These are phyloP conservation scores for Silene coronaria DNA, from an alignment of 179 eudicot species.

Conservation along the genomic window DNA sequence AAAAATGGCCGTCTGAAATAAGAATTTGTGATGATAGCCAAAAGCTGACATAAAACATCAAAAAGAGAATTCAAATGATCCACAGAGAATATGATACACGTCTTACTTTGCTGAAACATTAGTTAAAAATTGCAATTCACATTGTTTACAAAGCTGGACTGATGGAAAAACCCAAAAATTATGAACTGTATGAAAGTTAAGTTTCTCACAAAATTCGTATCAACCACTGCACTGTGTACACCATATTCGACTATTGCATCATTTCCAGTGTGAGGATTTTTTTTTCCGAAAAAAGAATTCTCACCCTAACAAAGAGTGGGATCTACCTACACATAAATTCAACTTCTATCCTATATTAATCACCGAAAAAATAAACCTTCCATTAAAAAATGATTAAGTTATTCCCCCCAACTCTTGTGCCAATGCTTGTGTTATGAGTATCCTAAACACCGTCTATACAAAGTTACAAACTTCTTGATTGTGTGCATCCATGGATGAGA, in stretches of 20 bases:
- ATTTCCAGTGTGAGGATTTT: neutral
- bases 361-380: neutral
- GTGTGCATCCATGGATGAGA: neutral
- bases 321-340: neutral
- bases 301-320: neutral
- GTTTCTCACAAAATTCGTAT: neutral
- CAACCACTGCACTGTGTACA: neutral
- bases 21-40: no score
- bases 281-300: neutral
- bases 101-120: no score
- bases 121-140: no score
- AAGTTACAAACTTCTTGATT: constrained; percentile 7
- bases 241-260: neutral
- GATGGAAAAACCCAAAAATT: neutral
- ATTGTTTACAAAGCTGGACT: no score
- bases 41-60: no score
- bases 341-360: neutral
- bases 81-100: no score
- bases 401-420: neutral
- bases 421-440: neutral
- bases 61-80: no score
- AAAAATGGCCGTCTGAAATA: no score
- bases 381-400: neutral
- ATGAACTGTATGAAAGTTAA: neutral
- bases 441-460: neutral